Percentiles rank a stretch among this genome's conserved stretches.
phyloP scores from a whole-genome alignment of 352 stramenopile genomes.

The Phytopythium chamaehyphon region DNA sequence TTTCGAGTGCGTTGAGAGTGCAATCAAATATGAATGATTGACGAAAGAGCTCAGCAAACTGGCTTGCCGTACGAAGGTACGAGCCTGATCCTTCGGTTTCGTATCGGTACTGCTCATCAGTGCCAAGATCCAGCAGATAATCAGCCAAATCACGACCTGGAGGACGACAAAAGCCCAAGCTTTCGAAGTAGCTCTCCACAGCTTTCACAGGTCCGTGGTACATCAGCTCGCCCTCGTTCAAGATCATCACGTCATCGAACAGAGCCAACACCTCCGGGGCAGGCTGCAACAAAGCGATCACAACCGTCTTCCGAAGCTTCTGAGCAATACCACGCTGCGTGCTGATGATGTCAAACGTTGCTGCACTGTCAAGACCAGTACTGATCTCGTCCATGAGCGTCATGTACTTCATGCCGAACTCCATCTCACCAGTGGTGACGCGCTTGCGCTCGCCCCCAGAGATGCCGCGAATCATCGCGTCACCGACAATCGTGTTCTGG shows the following conservation, averaged over 20 bases:
- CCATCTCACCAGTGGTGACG: constrained; percentile 83
- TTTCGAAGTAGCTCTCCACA: constrained; percentile 30
- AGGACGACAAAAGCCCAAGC: constrained; percentile 30
- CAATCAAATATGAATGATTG: constrained; percentile 26
- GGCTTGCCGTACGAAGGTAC: constrained; percentile 2
- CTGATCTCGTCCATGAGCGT: constrained; percentile 90
- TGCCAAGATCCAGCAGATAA: constrained; percentile 23
- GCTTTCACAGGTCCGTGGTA: constrained; percentile 46
- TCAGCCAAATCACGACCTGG: constrained; percentile 24
- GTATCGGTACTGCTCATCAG: constrained; percentile 23
- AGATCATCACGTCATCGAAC: constrained; percentile 53
- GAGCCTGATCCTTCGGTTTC: constrained; percentile 14
- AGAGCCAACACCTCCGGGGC: constrained; percentile 87
- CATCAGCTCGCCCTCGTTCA: constrained; percentile 84
- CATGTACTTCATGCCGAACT: constrained; percentile 70
- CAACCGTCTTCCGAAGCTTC: constrained; percentile 26
- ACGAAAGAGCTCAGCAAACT: constrained; percentile 26
- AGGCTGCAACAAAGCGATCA: constrained; percentile 79
- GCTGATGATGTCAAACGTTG: constrained; percentile 35
- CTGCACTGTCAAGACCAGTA: constrained; percentile 83
- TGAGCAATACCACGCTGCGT: constrained; percentile 21
- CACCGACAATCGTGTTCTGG: constrained; percentile 57
- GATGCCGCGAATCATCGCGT: constrained; percentile 50
- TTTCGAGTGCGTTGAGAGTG: constrained; percentile 23
- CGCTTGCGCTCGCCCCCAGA: constrained; percentile 71